Base-by-base conservation (phyloP, 495 filamentous ascomycete genomes). In the Hypoxylon lenormandii region DNA sequence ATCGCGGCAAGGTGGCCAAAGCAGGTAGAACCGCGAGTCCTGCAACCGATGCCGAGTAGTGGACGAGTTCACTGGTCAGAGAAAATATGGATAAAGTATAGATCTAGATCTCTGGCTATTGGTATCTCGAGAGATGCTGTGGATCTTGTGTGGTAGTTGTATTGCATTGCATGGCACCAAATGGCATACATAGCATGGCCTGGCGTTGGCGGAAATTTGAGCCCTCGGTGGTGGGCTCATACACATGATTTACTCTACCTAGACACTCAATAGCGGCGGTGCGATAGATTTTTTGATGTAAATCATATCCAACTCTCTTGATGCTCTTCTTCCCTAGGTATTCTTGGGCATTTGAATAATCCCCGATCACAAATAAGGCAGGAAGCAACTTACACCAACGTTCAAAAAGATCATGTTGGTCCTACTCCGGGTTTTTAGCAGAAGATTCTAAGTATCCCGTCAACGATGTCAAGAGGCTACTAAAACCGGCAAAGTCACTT, bases 1-100 rank as follows among this genome's bases (percentile, higher is more conserved):
- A 98, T 83, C 83, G 88, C 6, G 91, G 91, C 2, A 97, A 97
- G 73, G 86, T 92, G 30, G 78, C 92, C 36, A 85, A 88, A 64
- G 84, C 83, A 11, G 84, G 90, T 55, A 90, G 89, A 4, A 62
- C 57, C 5, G 40, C 60, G 30, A 55, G 37, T 5, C 15, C 59
- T 22, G 13, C 48, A 22, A 23, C 22, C 26, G 50, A 33, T 43
- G n/a, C 30, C n/a, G 43, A 70, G 16, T 50, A 42, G 23, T 10
- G 51, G 11, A 45, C 0, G 21, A 16, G 12, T 33, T 23, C 6
- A 37, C 13, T 4, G 13, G 37, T 5, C 4, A 21, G 28, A 43
- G 11, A 11, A 21, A 55, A 40, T 22, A 55, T 19, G 48, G 48
- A 30, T 12, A 28, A 23, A 30, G 21, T 38, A 16, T 42, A 5